Evolutionary conservation across 768 basidiomycete genomes (phyloP).

Genomic region (Pleurotus ostreatus): DNA sequence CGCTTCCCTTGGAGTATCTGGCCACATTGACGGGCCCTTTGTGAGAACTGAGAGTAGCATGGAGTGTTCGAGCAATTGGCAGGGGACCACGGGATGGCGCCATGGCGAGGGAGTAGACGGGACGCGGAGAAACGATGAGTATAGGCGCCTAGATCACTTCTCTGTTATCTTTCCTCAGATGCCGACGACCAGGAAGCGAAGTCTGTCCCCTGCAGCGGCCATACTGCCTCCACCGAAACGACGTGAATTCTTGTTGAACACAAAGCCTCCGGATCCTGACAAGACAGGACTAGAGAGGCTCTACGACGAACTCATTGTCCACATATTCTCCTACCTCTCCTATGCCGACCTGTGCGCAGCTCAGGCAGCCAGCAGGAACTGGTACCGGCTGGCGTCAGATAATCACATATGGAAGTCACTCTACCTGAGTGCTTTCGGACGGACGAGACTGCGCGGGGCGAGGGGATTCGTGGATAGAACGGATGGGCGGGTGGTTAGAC

Average conservation of each 20-base stretch:
- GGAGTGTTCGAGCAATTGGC: slow-evolving; percentile 54
- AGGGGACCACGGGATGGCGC: slow-evolving; percentile 49
- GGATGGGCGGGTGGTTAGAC: slow-evolving; percentile 56
- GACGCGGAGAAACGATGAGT: neutral
- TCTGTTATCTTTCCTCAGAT: neutral
- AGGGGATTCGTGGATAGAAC: slow-evolving; percentile 54
- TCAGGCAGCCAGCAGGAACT: slow-evolving; percentile 60
- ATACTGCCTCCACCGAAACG: slow-evolving; percentile 50
- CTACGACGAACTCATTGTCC: slow-evolving; percentile 74
- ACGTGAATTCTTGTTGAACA: neutral
- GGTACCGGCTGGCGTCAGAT: slow-evolving; percentile 63
- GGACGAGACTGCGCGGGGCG: slow-evolving; percentile 62
- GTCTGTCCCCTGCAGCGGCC: slow-evolving; percentile 51
- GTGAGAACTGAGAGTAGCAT: slow-evolving; percentile 61
- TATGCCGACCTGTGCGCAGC: slow-evolving; percentile 63
- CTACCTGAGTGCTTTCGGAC: slow-evolving; percentile 63
- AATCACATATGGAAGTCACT: slow-evolving; percentile 71
- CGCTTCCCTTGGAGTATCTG: slow-evolving; percentile 84
- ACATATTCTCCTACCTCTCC: slow-evolving; percentile 68
- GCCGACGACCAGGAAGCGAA: slow-evolving; percentile 45
- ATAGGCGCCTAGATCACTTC: neutral
- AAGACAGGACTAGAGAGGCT: slow-evolving; percentile 22
- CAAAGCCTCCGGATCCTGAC: neutral
- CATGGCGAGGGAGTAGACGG: slow-evolving; percentile 26
- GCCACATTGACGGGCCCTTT: slow-evolving; percentile 88